Conservation (phyloP, 2,329 filamentous ascomycete genomes). For the Geosmithia flava region DNA sequence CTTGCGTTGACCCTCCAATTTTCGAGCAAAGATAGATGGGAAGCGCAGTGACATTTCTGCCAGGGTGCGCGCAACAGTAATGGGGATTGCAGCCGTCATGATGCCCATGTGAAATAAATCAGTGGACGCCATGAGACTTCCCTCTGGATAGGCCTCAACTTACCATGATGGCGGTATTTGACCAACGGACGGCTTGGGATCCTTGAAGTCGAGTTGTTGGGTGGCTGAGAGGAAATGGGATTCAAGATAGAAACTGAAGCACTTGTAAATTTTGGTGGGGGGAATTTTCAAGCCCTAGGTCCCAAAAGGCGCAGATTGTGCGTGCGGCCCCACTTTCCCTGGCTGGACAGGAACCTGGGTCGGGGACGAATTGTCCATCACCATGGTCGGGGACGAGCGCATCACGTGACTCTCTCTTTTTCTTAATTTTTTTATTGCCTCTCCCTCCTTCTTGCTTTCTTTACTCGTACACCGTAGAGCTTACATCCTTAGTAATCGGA, state of each 20-base stretch:
- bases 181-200: slow-evolving; percentile 27
- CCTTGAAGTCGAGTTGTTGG: slow-evolving; percentile 21
- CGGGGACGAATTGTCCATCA: slow-evolving; percentile 23
- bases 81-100: not conserved
- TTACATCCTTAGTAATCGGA: no score
- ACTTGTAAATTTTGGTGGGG: slow-evolving; percentile 23
- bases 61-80: slow-evolving; percentile 13
- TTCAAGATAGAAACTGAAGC: slow-evolving; percentile 5
- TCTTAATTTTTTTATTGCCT: no score
- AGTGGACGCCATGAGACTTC: no score
- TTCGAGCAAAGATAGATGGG: slow-evolving; percentile 14
- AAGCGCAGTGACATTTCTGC: slow-evolving; percentile 33
- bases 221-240: slow-evolving; percentile 8
- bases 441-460: no score
- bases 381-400: not conserved
- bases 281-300: slow-evolving; percentile 26
- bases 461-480: no score
- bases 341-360: slow-evolving; percentile 13
- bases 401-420: no score
- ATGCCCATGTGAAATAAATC: not conserved
- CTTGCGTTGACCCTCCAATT: slow-evolving; percentile 74
- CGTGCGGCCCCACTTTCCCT: slow-evolving; percentile 3
- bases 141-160: slow-evolving; percentile 34
- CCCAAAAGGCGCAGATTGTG: slow-evolving; percentile 5
- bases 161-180: slow-evolving; percentile 55